These are phyloP conservation scores for Microbotryum intermedium DNA, from an alignment of 1,284 basidiomycete genomes.

Conservation along the genomic window DNA sequence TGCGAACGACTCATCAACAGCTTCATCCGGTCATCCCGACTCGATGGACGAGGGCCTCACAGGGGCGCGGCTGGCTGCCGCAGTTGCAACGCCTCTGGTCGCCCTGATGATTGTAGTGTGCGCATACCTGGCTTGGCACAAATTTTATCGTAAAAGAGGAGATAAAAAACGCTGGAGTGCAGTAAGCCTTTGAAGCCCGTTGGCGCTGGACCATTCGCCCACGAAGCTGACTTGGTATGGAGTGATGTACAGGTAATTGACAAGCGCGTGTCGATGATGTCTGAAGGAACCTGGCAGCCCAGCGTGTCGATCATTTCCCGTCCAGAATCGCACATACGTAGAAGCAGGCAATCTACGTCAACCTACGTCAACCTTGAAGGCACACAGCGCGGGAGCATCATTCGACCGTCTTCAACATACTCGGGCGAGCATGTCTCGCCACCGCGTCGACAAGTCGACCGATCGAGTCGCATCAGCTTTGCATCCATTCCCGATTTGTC, in stretches of 20 bases:
- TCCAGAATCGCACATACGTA: slow-evolving; percentile 11
- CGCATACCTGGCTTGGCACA: slow-evolving; percentile 23
- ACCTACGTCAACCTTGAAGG: slow-evolving; percentile 6
- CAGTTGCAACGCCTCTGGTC: slow-evolving; percentile 23
- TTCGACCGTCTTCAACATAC: slow-evolving; percentile 10
- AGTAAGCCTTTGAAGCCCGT: slow-evolving; percentile 1
- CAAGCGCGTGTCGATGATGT: slow-evolving; percentile 31
- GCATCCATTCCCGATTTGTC: too few relatives aligned
- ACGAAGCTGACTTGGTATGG: background rate
- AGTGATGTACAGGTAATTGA: slow-evolving; percentile 20
- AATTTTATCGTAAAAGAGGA: slow-evolving; percentile 6
- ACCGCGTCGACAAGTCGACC: background rate
- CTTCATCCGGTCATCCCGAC: slow-evolving; percentile 8
- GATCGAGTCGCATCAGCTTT: too few relatives aligned
- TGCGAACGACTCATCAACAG: slow-evolving; percentile 26
- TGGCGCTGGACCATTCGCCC: too few relatives aligned
- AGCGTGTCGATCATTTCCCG: slow-evolving; percentile 18
- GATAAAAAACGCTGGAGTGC: slow-evolving; percentile 24
- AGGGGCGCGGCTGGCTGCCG: slow-evolving; percentile 22
- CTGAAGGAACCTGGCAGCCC: slow-evolving; percentile 27
- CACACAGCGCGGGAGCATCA: slow-evolving; percentile 2
- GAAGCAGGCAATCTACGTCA: slow-evolving; percentile 8
- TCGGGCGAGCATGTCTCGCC: slow-evolving; percentile 17
- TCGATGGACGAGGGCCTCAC: background rate
- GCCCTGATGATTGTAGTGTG: background rate